Evolutionary conservation across 1,139 yeast species (phyloP).

Genomic region (Candida albicans): DNA sequence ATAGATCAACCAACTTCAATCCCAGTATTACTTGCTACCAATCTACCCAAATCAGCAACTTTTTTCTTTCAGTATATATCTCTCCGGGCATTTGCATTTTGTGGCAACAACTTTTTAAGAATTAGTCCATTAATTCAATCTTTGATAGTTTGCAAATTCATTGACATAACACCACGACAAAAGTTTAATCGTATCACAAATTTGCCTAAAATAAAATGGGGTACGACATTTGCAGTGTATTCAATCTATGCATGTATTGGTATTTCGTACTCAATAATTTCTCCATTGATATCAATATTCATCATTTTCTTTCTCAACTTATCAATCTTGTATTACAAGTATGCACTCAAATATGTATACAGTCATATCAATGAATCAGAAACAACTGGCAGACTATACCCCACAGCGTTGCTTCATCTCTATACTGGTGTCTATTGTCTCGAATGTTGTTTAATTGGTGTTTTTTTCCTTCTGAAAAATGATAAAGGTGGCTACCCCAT

Average conservation of each 20-base stretch:
- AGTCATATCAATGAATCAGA: conserved; percentile 54
- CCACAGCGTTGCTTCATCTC: conserved; percentile 70
- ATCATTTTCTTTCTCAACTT: conserved; percentile 58
- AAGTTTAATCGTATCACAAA: conserved; percentile 46
- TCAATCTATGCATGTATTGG: conserved; percentile 79
- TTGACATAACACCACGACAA: conserved; percentile 61
- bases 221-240: conserved; percentile 71
- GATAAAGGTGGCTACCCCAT: conserved; percentile 34
- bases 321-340: conserved; percentile 66
- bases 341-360: conserved; percentile 58
- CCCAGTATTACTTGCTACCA: conserved; percentile 68
- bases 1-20: conserved; percentile 71
- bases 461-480: conserved; percentile 61
- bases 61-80: conserved; percentile 76
- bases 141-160: conserved; percentile 34
- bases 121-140: conserved; percentile 47
- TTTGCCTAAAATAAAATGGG: conserved; percentile 62
- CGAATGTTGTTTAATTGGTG: conserved; percentile 74
- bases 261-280: conserved; percentile 69
- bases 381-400: conserved; percentile 69
- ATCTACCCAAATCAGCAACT: conserved; percentile 78
- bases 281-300: conserved; percentile 73
- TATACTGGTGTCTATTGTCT: conserved; percentile 79
- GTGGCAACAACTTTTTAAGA: conserved; percentile 67
- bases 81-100: conserved; percentile 69